A percentile compares a stretch with the other conserved stretches of the same genome.
Conservation (phyloP, 2,329 filamentous ascomycete species). For the Claviceps purpurea region DNA sequence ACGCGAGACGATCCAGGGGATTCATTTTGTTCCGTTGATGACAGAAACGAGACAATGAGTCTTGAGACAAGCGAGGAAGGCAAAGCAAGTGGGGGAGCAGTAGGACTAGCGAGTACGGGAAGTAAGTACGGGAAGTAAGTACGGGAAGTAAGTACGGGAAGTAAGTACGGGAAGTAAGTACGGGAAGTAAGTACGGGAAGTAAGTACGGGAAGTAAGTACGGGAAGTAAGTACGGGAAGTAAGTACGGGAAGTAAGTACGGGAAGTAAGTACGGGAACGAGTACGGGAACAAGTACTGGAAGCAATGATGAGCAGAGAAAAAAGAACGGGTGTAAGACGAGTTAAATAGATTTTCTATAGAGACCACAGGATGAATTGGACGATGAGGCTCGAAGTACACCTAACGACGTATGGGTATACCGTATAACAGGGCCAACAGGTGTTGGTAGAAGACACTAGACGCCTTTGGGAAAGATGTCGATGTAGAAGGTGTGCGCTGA, state of each 20-base stretch:
- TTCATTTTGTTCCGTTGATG: not conserved
- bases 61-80: not conserved
- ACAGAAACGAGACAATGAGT: not conserved
- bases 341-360: not conserved
- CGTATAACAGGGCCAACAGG: not conserved
- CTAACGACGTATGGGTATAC: not conserved
- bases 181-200: no score
- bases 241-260: no score
- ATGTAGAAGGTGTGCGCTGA: not conserved
- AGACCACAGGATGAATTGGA: not conserved
- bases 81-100: no score
- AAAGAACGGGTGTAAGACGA: not conserved
- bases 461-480: not conserved
- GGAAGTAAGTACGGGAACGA: no score
- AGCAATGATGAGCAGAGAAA: not conserved
- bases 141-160: no score
- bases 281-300: no score
- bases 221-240: no score
- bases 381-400: conserved; percentile 6
- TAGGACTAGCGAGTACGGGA: no score
- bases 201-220: no score
- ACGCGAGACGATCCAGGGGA: not conserved
- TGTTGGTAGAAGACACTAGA: not conserved
- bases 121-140: no score
- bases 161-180: no score